Conservation (phyloP, 2,329 filamentous ascomycete species). For the Neofusicoccum parvum region DNA sequence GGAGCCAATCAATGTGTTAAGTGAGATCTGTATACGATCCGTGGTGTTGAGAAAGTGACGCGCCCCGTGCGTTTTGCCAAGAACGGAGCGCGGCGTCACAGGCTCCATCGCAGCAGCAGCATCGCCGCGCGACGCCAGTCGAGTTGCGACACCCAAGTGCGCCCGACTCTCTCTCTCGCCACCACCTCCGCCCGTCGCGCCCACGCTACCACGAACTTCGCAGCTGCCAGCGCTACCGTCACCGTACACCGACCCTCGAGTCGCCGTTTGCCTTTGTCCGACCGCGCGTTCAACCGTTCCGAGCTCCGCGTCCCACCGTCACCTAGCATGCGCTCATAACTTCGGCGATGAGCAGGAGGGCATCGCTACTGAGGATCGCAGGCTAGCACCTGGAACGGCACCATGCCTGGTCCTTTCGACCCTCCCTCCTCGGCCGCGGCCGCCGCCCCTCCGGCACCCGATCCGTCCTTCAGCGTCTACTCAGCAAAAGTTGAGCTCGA, state of each 20-base stretch:
- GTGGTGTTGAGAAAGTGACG: constrained; percentile 8
- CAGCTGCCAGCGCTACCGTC: not conserved
- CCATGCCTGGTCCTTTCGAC: constrained; percentile 29
- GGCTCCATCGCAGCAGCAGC: constrained; percentile 19
- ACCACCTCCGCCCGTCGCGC: not conserved
- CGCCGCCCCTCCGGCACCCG: constrained; percentile 6
- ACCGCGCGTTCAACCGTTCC: constrained; percentile 16
- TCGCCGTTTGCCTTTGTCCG: constrained; percentile 3
- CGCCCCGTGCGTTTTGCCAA: constrained; percentile 5
- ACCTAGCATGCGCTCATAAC: constrained; percentile 19
- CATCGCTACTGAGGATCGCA: constrained; percentile 15
- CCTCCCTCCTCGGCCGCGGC: constrained; percentile 31
- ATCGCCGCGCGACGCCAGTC: constrained; percentile 8
- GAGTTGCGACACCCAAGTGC: constrained; percentile 11
- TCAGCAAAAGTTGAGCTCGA: constrained; percentile 90
- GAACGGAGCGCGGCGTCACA: constrained; percentile 12
- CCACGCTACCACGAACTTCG: not conserved
- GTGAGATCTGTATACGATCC: not conserved
- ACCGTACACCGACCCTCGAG: not conserved
- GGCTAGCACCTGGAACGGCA: constrained; percentile 21
- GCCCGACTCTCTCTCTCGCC: not conserved
- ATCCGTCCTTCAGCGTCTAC: constrained; percentile 59
- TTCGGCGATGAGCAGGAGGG: constrained; percentile 21
- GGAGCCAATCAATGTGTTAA: no score
- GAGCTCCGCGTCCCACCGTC: constrained; percentile 14